Evolutionary conservation across 345 rosid genomes (phyloP).

Genomic region (Salix purpurea): DNA sequence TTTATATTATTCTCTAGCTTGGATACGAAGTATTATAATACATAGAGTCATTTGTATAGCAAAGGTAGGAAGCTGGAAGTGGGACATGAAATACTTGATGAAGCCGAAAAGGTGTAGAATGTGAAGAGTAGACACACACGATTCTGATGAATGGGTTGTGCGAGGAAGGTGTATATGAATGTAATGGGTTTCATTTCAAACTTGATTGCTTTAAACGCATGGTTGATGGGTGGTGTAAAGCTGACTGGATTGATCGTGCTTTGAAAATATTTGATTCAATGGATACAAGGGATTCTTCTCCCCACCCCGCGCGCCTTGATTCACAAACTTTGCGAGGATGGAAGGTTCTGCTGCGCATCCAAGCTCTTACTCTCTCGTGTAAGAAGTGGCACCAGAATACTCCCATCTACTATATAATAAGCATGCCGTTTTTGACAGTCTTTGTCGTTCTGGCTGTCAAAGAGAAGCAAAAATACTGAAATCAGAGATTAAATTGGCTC

Average conservation of each 20-base stretch:
- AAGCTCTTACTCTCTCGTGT: conserved; percentile 60
- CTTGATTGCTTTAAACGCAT: conserved; percentile 58
- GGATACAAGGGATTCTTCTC: too few species aligned
- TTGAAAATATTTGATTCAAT: too few species aligned
- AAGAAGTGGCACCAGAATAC: conserved; percentile 54
- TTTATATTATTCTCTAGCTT: too few species aligned
- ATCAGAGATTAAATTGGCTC: conserved; percentile 46
- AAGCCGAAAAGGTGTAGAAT: conserved; percentile 60
- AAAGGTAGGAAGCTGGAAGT: conserved; percentile 53
- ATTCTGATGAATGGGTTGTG: conserved; percentile 69
- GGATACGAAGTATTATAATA: conserved; percentile 40
- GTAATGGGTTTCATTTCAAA: conserved; percentile 41
- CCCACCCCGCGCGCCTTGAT: too few species aligned
- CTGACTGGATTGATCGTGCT: too few species aligned
- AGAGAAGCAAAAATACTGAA: conserved; percentile 54
- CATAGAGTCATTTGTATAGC: conserved; percentile 60
- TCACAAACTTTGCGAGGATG: too few species aligned
- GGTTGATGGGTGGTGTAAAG: conserved; percentile 51
- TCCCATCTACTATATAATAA: conserved; percentile 39
- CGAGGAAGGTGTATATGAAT: conserved; percentile 51
- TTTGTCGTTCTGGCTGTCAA: conserved; percentile 45
- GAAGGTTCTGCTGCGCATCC: conserved; percentile 37
- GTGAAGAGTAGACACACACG: conserved; percentile 73
- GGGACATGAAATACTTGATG: conserved; percentile 49
- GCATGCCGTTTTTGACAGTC: conserved; percentile 64